These are phyloP conservation scores for Mimosa bimucronata DNA, from an alignment of 306 rosid genomes.

Conservation along the genomic window DNA sequence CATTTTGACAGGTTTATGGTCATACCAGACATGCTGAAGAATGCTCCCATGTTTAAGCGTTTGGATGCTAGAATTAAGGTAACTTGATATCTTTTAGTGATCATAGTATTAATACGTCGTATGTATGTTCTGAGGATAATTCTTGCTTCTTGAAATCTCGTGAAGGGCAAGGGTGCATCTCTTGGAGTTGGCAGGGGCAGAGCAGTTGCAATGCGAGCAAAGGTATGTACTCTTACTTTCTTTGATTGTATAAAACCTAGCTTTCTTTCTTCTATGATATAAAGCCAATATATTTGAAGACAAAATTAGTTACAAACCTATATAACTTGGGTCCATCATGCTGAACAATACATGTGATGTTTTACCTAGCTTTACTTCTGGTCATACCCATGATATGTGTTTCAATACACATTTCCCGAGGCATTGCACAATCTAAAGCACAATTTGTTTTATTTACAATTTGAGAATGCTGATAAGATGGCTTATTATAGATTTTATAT, in stretches of 20 bases:
- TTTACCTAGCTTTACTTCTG: background rate
- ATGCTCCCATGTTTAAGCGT: slow-evolving; percentile 98
- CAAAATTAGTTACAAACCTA: too few relatives aligned
- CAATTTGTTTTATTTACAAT: background rate
- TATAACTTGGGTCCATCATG: too few relatives aligned
- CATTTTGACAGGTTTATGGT: slow-evolving; percentile 81
- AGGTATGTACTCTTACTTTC: slow-evolving; percentile 46
- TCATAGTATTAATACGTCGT: slow-evolving; percentile 2
- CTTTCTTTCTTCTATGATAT: too few relatives aligned
- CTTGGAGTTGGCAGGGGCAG: slow-evolving; percentile 99
- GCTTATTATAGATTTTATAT: background rate
- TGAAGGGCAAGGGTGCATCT: slow-evolving; percentile 96
- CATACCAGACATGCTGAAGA: slow-evolving; percentile 97
- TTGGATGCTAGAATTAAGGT: slow-evolving; percentile 98
- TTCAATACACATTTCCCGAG: background rate
- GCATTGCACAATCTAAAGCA: background rate
- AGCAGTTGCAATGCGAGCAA: slow-evolving; percentile 98
- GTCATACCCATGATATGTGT: slow-evolving; percentile 16
- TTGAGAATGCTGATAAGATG: background rate
- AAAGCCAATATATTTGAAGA: too few relatives aligned
- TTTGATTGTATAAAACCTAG: background rate
- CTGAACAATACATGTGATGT: too few relatives aligned
- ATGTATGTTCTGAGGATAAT: slow-evolving; percentile 6
- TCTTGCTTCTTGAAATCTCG: slow-evolving; percentile 37
- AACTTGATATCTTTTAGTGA: slow-evolving; percentile 14